Base-by-base conservation (phyloP, 345 rosid genomes). In the Aquilaria yunnanensis region DNA sequence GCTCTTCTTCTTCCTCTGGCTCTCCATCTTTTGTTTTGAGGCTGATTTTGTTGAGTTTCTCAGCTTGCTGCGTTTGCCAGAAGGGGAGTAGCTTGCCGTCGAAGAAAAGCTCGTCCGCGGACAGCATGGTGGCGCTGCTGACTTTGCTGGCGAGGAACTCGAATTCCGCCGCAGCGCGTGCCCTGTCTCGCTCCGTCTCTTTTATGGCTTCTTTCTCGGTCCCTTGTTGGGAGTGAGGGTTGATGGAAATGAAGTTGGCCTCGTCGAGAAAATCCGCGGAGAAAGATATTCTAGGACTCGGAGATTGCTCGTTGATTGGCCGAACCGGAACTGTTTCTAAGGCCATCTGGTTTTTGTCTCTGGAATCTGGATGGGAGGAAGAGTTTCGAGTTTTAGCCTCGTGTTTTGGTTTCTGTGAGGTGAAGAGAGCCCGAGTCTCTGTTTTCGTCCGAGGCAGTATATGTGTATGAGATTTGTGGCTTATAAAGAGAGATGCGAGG, bases 51-150 rank as follows among this genome's bases (percentile, higher is more conserved):
- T 76, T 73, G 62, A 83, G 90, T 77, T 82, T 82, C 81, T 86
- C 87, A 10, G 81, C 76, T 14, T 85, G 89, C 51, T 90, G 90
- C 60, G 71, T 80, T 59, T 88, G 97, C 95, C 97, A 80, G 60
- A 86, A 94, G 32, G 97, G 99, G 46, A 93, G 92, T 2, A 93
- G 69, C 75, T 88, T 90, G 16, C 98, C 98, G 61, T 92, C 92
- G 57, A 77, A 84, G 77, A 92, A 87, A 64, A 92, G 88, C 77
- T 92, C 97, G 31, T 94, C 99, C 0, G 97, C 99, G 5, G 82
- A 83, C 5, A 85, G 58, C 87, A 90, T 90, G 2, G 76, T 61
- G 14, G 87, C 80, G 59, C 71, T 70, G 29, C 74, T 69, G 53
- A 62, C 72, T 47, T 74, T 77, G 71, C 73, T 80, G 6, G 97